Evolutionary conservation across 1,284 basidiomycete species (phyloP).

Genomic region (Cystobasidium sp.): DNA sequence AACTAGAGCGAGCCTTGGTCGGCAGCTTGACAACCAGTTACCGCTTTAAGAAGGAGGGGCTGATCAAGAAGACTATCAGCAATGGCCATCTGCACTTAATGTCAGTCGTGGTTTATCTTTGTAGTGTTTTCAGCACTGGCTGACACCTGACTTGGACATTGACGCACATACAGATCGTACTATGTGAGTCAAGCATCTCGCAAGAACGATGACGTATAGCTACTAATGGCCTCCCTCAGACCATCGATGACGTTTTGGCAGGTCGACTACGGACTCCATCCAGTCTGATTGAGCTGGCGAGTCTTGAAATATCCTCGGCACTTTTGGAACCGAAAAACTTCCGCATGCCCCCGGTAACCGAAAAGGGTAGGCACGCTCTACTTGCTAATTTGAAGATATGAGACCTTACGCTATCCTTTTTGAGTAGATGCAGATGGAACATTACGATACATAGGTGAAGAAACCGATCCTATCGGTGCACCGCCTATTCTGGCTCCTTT

Average conservation of each 20-base stretch:
- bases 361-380: constrained; percentile 26
- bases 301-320: constrained; percentile 69
- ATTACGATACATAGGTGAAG: constrained; percentile 39
- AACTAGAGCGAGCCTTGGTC: constrained; percentile 73
- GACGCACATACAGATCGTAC: constrained; percentile 16
- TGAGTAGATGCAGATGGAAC: constrained; percentile 29
- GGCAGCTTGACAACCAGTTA: constrained; percentile 87
- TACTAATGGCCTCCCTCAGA: constrained; percentile 56
- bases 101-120: constrained; percentile 59
- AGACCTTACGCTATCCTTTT: neutral
- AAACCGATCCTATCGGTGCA: constrained; percentile 13
- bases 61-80: constrained; percentile 80
- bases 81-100: constrained; percentile 40
- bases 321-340: constrained; percentile 48
- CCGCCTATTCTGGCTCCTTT: constrained; percentile 30
- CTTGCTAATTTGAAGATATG: neutral
- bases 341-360: constrained; percentile 51
- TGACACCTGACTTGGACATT: neutral
- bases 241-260: constrained; percentile 83
- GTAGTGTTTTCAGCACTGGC: neutral
- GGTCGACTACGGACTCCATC: constrained; percentile 86
- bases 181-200: constrained; percentile 19
- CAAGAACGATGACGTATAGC: too few species aligned
- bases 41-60: constrained; percentile 85
- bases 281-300: constrained; percentile 81